Conservation (phyloP, 2,329 filamentous ascomycete genomes). For the Lachnellula occidentalis region DNA sequence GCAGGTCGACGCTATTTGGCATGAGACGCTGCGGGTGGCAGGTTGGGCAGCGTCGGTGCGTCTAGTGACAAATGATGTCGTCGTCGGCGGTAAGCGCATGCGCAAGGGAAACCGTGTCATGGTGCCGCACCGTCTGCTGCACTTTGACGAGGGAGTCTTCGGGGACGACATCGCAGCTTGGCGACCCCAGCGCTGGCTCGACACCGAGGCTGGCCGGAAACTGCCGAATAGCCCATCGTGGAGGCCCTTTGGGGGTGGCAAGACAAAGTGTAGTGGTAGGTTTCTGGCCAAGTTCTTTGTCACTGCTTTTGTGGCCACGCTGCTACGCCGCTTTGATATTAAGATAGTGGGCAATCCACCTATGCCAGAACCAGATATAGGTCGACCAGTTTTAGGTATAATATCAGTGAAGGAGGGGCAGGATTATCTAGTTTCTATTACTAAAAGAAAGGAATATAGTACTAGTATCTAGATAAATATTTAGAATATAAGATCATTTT, state of each 20-base stretch:
- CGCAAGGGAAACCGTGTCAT: conserved; percentile 5
- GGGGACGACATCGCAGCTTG: not conserved
- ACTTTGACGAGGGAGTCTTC: conserved; percentile 1
- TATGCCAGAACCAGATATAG: not conserved
- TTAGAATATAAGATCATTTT: too few species aligned
- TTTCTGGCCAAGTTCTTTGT: not conserved
- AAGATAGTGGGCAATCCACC: not conserved
- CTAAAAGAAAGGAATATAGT: too few species aligned
- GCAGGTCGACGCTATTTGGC: not conserved
- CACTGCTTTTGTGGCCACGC: not conserved
- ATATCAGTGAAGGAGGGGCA: conserved; percentile 1
- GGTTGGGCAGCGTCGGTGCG: conserved; percentile 1
- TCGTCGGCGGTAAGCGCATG: not conserved
- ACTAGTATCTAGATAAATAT: too few species aligned
- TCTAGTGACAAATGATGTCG: not conserved
- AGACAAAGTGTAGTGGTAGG: conserved; percentile 2
- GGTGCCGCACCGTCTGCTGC: not conserved
- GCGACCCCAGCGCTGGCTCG: not conserved
- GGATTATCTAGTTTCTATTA: too few species aligned
- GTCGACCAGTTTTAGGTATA: not conserved
- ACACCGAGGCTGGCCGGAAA: not conserved
- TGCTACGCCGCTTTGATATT: conserved; percentile 1
- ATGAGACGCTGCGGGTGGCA: not conserved
- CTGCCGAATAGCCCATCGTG: not conserved
- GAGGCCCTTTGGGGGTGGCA: conserved; percentile 5